A percentile compares a stretch with the other conserved stretches of the same genome.
Conservation (phyloP, 768 basidiomycete genomes). For the Mycena rebaudengoi region DNA sequence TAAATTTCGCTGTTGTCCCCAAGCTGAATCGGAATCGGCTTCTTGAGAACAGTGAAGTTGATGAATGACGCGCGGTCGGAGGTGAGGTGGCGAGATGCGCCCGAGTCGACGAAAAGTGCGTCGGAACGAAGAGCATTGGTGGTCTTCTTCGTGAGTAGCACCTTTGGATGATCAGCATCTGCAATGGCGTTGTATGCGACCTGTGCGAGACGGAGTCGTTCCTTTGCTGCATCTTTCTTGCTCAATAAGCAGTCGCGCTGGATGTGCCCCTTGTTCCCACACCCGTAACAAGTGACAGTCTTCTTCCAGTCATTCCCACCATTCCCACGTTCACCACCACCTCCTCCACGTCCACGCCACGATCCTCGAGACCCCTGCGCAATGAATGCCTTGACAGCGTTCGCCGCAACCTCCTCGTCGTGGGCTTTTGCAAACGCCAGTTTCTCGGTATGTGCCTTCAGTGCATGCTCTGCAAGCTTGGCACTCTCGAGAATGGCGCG, state of each 20-base stretch:
- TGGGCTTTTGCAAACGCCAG: not conserved
- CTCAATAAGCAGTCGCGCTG: not conserved
- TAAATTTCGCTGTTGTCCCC: not conserved
- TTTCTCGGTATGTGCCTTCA: not conserved
- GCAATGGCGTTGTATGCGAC: not conserved
- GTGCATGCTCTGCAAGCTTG: not conserved
- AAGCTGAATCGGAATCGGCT: not conserved
- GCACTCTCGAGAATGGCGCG: not conserved
- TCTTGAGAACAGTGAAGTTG: not conserved
- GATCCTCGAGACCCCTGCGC: constrained; percentile 45
- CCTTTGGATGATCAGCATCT: not conserved
- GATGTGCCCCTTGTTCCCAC: not conserved
- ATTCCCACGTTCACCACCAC: constrained; percentile 30
- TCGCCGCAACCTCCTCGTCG: constrained; percentile 72
- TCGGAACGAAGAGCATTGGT: not conserved
- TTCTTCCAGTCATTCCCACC: not conserved
- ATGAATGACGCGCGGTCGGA: not conserved
- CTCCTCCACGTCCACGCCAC: constrained; percentile 52
- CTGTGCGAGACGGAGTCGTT: not conserved
- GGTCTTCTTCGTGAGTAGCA: constrained; percentile 4
- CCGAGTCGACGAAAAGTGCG: constrained; percentile 1
- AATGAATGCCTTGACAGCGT: constrained; percentile 77
- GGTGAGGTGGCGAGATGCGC: constrained; percentile 4
- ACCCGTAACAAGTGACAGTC: not conserved
- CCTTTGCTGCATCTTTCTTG: not conserved